A percentile compares a stretch with the other conserved stretches of the same genome.
These are phyloP conservation scores for Barbarea vulgaris DNA, from an alignment of 345 rosid species.

Conservation along the genomic window DNA sequence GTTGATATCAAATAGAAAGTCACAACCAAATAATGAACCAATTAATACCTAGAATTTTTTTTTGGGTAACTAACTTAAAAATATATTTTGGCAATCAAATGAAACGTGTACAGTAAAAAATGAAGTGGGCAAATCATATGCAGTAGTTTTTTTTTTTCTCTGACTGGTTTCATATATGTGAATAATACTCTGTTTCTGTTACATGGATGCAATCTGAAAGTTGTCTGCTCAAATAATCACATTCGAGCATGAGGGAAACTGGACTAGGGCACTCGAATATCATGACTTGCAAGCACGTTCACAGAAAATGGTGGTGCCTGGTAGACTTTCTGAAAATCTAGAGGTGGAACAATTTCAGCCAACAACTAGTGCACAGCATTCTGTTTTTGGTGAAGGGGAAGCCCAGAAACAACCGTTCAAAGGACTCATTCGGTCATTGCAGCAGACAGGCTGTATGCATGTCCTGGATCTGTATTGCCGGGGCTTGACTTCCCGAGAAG, in stretches of 20 bases:
- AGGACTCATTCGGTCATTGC: conserved; percentile 89
- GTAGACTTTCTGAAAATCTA: conserved; percentile 44
- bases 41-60: not conserved
- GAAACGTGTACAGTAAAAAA: not conserved
- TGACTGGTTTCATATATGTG: conserved; percentile 25
- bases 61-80: not conserved
- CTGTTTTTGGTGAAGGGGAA: conserved; percentile 50
- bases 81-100: not conserved
- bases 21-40: conserved; percentile 5
- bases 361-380: conserved; percentile 34
- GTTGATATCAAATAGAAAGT: not conserved
- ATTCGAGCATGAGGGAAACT: conserved; percentile 95
- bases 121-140: not conserved
- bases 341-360: conserved; percentile 42
- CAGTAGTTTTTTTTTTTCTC: conserved; percentile 6
- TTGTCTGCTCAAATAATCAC: conserved; percentile 86
- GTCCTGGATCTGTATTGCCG: conserved; percentile 85
- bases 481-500: conserved; percentile 75
- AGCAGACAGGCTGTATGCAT: conserved; percentile 91
- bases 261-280: conserved; percentile 94
- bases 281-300: conserved; percentile 91
- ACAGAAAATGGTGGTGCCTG: conserved; percentile 45
- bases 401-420: conserved; percentile 70
- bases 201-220: conserved; percentile 46
- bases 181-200: conserved; percentile 34